Base-by-base conservation (phyloP, 2,329 filamentous ascomycete species). In the Pseudogymnoascus sp. region DNA sequence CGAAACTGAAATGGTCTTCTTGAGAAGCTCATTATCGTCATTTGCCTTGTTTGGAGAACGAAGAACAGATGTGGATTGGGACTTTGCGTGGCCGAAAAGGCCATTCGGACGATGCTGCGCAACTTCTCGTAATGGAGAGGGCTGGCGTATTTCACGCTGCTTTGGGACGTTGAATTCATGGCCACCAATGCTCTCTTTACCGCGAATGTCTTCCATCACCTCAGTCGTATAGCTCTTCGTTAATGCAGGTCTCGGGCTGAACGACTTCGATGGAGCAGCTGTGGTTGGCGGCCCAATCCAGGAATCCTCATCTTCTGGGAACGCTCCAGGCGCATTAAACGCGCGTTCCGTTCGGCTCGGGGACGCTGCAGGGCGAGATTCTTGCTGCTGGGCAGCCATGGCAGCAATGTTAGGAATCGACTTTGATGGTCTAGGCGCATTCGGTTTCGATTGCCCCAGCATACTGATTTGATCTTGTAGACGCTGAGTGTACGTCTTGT, bases 401-500 rank as follows among this genome's bases (percentile, higher is more conserved):
- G 66, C 62, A 19, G 62, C 68, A 28, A 62, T 68, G 16, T 66
- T 70, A 4, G 69, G 68, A 36, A 73, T 70, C 16, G 73, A 74
- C 60, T 75, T 75, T 5, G 73, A 75, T 11, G 66, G 61, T 11
- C 72, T 70, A 60, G 72, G 67, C 25, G 70, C 66, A 62, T 67
- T 68, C 10, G 72, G 65, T 63, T 74, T 83, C 0, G 80, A 80
- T 69, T 88, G 84, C 14, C 85, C 85, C 61, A 88, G 78, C 78
- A 84, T 83, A 72, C 87, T 96, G 70, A 99, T 98, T 70, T 93
- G 92, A 71, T 98, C 93, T 68, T 96, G 92, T 14, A 99, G 80
- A 48, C 90, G 83, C 75, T 98, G 93, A 0, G 95, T 96, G n/a
- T 95, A 96, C 0, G 92, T 93, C 74, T 96, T 96, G 76, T 87